Evolutionary conservation across 805 yeast genomes (phyloP).

Genomic region (Suhomyces xylopsoci): DNA sequence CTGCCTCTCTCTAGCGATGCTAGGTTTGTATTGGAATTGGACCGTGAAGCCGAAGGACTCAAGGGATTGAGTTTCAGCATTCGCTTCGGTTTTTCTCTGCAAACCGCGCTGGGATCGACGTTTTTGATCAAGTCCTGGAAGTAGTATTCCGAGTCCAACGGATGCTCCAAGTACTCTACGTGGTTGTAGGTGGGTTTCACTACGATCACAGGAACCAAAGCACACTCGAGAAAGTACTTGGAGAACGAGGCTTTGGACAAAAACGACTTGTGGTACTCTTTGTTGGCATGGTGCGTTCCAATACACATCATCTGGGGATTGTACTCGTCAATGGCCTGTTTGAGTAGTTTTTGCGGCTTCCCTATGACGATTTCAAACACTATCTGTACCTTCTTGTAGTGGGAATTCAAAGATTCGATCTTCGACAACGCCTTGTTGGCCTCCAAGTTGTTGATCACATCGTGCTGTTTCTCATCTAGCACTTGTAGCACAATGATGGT

Average conservation of each 20-base stretch:
- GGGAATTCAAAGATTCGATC: constrained; percentile 34
- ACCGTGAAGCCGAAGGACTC: constrained; percentile 18
- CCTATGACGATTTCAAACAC: constrained; percentile 43
- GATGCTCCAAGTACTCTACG: constrained; percentile 26
- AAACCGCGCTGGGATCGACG: constrained; percentile 15
- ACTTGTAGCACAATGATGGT: constrained; percentile 42
- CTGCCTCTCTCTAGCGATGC: constrained; percentile 12
- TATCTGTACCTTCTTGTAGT: constrained; percentile 33
- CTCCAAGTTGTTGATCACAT: constrained; percentile 24
- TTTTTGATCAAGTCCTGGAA: constrained; percentile 33
- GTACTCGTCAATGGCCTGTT: constrained; percentile 40
- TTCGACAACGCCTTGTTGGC: constrained; percentile 28
- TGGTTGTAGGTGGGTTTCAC: constrained; percentile 39
- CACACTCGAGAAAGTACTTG: constrained; percentile 40
- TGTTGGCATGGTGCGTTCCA: constrained; percentile 36
- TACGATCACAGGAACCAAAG: constrained; percentile 43
- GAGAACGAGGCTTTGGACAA: constrained; percentile 35
- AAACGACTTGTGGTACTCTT: constrained; percentile 21
- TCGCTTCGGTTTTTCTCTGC: constrained; percentile 16
- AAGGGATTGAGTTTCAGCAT: constrained; percentile 11
- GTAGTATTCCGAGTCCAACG: constrained; percentile 33
- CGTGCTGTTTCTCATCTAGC: constrained; percentile 32
- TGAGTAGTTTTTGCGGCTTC: constrained; percentile 37
- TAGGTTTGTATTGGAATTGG: constrained; percentile 15
- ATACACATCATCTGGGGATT: constrained; percentile 45